These are phyloP conservation scores for Camelina hispida DNA, from an alignment of 345 rosid genomes.

Conservation along the genomic window DNA sequence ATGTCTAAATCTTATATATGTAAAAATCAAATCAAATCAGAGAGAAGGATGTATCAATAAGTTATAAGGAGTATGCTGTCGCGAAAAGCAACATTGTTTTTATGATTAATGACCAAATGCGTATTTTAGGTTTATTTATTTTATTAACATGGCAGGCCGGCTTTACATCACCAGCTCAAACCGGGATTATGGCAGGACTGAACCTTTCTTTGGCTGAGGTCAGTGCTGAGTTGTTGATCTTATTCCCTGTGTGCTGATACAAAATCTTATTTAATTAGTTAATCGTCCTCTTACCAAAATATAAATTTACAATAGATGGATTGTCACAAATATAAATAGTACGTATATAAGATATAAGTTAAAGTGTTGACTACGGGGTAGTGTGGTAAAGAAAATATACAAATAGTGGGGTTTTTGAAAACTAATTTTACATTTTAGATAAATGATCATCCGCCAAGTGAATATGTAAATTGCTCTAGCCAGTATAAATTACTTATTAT, in stretches of 20 bases:
- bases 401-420: background rate
- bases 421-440: background rate
- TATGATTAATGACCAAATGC: background rate
- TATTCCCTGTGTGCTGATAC: background rate
- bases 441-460: background rate
- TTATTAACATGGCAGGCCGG: constrained; percentile 54
- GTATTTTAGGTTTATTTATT: background rate
- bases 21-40: background rate
- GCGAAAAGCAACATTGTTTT: background rate
- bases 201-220: constrained; percentile 74
- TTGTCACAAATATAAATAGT: background rate
- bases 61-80: background rate
- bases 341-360: background rate
- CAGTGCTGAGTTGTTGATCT: constrained; percentile 4
- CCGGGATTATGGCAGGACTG: constrained; percentile 71
- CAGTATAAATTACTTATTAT: background rate
- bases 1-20: background rate
- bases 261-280: background rate
- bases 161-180: constrained; percentile 85
- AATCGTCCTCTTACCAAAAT: background rate
- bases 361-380: background rate
- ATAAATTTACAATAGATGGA: background rate
- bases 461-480: background rate
- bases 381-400: background rate
- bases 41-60: constrained; percentile 2